These are phyloP conservation scores for Mycena haematopus DNA, from an alignment of 768 basidiomycete species.

Conservation along the genomic window DNA sequence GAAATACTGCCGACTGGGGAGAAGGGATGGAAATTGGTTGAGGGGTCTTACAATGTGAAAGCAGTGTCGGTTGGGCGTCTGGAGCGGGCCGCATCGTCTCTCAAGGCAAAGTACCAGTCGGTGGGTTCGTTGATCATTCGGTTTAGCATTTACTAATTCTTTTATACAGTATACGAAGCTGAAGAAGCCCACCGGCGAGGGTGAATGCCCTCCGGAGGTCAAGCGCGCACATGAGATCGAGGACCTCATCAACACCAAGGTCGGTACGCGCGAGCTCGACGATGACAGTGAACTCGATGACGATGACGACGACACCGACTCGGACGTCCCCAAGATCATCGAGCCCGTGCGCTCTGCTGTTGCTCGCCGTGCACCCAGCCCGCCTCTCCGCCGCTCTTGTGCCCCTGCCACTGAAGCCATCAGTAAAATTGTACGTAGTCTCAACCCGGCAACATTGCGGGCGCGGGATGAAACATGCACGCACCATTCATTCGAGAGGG, in stretches of 20 bases:
- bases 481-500: background rate
- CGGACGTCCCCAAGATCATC: background rate
- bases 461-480: background rate
- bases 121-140: background rate
- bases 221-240: background rate
- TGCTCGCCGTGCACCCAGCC: background rate
- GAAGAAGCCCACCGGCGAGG: background rate
- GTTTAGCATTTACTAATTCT: background rate
- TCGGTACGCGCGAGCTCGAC: background rate
- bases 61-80: background rate
- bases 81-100: background rate
- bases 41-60: background rate
- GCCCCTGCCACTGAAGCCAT: background rate
- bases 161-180: background rate
- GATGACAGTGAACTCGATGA: background rate
- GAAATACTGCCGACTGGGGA: background rate
- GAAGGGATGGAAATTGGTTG: background rate
- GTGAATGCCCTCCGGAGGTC: background rate
- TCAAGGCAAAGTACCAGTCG: background rate
- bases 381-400: background rate
- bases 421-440: background rate
- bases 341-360: background rate
- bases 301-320: background rate
- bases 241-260: background rate
- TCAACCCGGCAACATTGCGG: background rate